Evolutionary conservation across 345 rosid genomes (phyloP), one percentile per base, ranked within the genome.

Genomic region (Brassica incana): DNA sequence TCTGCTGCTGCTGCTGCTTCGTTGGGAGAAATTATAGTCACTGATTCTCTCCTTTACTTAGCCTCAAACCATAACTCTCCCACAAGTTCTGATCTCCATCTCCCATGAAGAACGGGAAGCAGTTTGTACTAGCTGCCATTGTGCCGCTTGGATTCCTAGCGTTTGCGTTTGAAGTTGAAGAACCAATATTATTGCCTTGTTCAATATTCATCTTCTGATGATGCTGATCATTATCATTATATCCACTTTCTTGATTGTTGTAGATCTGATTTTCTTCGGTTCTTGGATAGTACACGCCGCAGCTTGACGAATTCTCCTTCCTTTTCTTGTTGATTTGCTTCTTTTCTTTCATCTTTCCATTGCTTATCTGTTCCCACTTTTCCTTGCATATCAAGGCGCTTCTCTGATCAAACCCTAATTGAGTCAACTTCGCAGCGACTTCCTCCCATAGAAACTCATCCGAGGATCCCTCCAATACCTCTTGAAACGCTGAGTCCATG

Each of bases 31-130:
- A 3, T 36, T 65, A 70, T 86, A 90, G 90, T 85, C 63, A 83
- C 79, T 80, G 83, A 56, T 85, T 84, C 59, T 85, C 90, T 80
- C 91, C 94, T 80, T 86, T 95, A 78, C 81, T 86, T 66, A 91
- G 86, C 88, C 89, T 92, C 83, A 92, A 60, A 25, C 90, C 92
- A 76, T 88, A 94, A 75, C 87, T 90, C 77, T 89, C 97, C 98
- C 98, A 94, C 80, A 92, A 67, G 72, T 84, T 87, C 65, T 86
- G 84, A 72, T 72, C 91, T 16, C 93, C 97, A 71, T 90, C 98
- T 45, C 85, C 87, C 87, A 94, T 89, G 73, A 92, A 77, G 87
- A 90, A 90, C 6, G 91, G 90, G 72, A 95, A 90, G 78, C 95
- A 86, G 23, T 80, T 80, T 67, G 90, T 88, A 52, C 89, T 95